These are phyloP conservation scores for Claviceps pazoutovae DNA, from an alignment of 2,329 filamentous ascomycete genomes.

Conservation along the genomic window DNA sequence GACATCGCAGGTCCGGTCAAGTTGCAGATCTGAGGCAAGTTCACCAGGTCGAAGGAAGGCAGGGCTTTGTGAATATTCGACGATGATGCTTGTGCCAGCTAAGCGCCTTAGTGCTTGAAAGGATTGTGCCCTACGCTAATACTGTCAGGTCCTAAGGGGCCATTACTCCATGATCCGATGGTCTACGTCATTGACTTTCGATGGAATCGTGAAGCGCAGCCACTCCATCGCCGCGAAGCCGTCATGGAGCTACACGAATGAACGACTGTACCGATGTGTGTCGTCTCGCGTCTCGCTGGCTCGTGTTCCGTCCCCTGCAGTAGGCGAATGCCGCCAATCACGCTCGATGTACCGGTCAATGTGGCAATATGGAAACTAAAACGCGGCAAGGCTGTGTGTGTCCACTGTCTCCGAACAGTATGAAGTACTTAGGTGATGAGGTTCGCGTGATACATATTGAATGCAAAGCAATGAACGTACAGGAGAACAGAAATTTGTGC, in stretches of 20 bases:
- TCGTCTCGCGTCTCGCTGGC: background rate
- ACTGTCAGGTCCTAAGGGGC: background rate
- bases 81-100: background rate
- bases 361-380: too few relatives aligned
- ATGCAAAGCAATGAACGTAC: too few relatives aligned
- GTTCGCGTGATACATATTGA: too few relatives aligned
- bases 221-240: background rate
- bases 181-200: conserved; percentile 10
- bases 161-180: background rate
- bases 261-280: background rate
- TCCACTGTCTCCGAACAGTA: too few relatives aligned
- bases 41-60: background rate
- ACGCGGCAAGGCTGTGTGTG: too few relatives aligned
- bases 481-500: too few relatives aligned
- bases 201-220: background rate
- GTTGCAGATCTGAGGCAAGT: background rate
- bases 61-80: background rate
- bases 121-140: background rate
- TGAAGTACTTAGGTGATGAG: too few relatives aligned
- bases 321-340: background rate
- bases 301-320: background rate
- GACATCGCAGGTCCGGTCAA: conserved; percentile 2
- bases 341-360: too few relatives aligned
- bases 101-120: background rate
- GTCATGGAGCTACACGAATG: background rate